Evolutionary conservation across 2,329 filamentous ascomycete species (phyloP).

Genomic region (Aspergillus terreus): DNA sequence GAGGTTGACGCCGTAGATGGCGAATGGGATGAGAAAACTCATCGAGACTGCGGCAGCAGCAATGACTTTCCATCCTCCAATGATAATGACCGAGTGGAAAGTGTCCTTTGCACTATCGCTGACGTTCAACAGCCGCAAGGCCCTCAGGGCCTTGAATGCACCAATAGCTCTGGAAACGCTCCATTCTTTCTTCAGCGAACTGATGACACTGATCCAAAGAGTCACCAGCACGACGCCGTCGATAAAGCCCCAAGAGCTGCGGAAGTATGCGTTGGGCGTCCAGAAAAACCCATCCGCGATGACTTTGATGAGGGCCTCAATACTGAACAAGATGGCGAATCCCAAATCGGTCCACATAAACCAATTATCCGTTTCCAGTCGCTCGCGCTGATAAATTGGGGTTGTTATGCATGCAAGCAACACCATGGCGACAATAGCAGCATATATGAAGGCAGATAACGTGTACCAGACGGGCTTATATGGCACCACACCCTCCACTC

Average conservation of each 20-base stretch:
- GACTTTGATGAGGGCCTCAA: slow-evolving; percentile 86
- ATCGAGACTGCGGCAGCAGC: slow-evolving; percentile 90
- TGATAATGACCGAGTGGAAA: slow-evolving; percentile 92
- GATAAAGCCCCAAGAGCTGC: slow-evolving; percentile 95
- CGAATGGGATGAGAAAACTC: slow-evolving; percentile 91
- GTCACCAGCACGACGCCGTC: slow-evolving; percentile 88
- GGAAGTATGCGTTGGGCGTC: slow-evolving; percentile 95
- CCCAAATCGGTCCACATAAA: slow-evolving; percentile 91
- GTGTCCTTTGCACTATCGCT: slow-evolving; percentile 94
- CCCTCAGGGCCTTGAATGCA: slow-evolving; percentile 93
- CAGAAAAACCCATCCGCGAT: slow-evolving; percentile 94
- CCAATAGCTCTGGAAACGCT: slow-evolving; percentile 86
- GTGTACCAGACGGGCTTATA: slow-evolving; percentile 88
- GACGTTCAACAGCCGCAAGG: slow-evolving; percentile 85
- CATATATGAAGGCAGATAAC: slow-evolving; percentile 91
- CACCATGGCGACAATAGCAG: slow-evolving; percentile 96
- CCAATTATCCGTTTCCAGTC: slow-evolving; percentile 73
- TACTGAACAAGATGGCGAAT: slow-evolving; percentile 80
- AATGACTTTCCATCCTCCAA: slow-evolving; percentile 90
- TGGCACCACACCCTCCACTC: slow-evolving; percentile 84
- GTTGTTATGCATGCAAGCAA: slow-evolving; percentile 90
- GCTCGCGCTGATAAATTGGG: slow-evolving; percentile 86
- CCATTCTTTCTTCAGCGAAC: slow-evolving; percentile 75
- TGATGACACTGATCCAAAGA: slow-evolving; percentile 90
- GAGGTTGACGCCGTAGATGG: slow-evolving; percentile 89